Evolutionary conservation across 2,329 filamentous ascomycete genomes (phyloP), one percentile per base, ranked within the genome.

Genomic region (Beauveria caledonica): DNA sequence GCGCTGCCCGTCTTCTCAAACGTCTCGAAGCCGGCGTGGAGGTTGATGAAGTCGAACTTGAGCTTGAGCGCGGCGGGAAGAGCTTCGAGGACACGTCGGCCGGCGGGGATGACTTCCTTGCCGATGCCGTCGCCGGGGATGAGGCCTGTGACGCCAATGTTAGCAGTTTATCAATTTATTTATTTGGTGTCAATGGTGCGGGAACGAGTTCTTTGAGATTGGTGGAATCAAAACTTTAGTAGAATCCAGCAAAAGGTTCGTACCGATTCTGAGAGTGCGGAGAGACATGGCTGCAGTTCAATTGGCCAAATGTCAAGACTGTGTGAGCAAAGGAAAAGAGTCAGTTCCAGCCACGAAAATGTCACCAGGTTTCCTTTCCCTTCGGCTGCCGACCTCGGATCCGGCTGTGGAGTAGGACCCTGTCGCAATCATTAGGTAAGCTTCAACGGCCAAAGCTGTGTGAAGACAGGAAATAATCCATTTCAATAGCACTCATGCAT

Each of bases 51-150:
- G 73, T 88, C 89, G 82, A 97, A 97, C 71, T 91, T 92, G 68
- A 99, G 84, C 70, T 89, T 88, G 52, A 97, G 80, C n/a, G 90
- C 94, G n/a, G 87, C 76, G 39, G 93, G 92, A 2, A 99, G 87
- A 55, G 94, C 89, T 80, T 99, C 93, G 71, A 99, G 89, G 68
- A 97, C 81, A 65, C 89, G 88, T 69, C 91, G 90, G 56, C 93
- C 94, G 59, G 94, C 89, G 66, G 94, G 94, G 76, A 99, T 97
- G 74, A 99, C 94, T 78, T 99, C 94, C 73, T 90, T 90, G 77
- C 94, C 94, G 77, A 99, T 99, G 76, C 94, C 94, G 78, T 99
- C 94, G 72, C 94, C 94, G 69, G 94, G 90, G 73, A 99, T 97
- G 69, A 97, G 89, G 74, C 92, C 92, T 96, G 66, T 27, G n/a